Evolutionary conservation across 805 yeast genomes (phyloP).

Genomic region (Ogataea saltuana): DNA sequence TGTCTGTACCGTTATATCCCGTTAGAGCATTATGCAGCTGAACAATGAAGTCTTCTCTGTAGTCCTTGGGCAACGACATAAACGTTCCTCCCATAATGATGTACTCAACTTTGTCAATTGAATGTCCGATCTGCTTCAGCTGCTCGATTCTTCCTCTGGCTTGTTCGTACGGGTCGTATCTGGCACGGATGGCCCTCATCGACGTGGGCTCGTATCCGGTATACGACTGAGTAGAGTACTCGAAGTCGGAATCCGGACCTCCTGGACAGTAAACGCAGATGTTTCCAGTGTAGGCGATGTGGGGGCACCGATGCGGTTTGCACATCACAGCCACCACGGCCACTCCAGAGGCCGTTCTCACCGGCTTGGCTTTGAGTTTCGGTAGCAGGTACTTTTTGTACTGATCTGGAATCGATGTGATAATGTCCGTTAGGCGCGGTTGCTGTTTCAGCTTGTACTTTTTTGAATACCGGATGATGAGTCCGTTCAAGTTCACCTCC

Average conservation of each 20-base stretch:
- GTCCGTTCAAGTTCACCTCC: conserved; percentile 87
- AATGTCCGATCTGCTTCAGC: conserved; percentile 90
- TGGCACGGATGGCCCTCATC: conserved; percentile 98
- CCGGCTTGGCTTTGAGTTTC: conserved; percentile 96
- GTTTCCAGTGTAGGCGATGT: conserved; percentile 97
- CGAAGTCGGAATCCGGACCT: conserved; percentile 98
- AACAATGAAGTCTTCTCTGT: conserved; percentile 85
- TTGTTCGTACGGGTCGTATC: conserved; percentile 98
- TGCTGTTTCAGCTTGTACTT: conserved; percentile 89
- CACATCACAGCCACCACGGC: conserved; percentile 99
- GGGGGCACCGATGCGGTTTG: conserved; percentile 98
- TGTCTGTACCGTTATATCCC: conserved; percentile 82
- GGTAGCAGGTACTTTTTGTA: conserved; percentile 89
- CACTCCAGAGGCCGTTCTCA: conserved; percentile 96
- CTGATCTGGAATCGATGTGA: conserved; percentile 93
- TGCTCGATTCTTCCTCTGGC: conserved; percentile 98
- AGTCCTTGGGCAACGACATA: conserved; percentile 89
- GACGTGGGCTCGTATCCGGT: conserved; percentile 99
- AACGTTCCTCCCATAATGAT: conserved; percentile 99
- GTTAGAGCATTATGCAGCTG: conserved; percentile 93
- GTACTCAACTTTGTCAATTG: conserved; percentile 96
- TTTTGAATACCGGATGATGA: conserved; percentile 81
- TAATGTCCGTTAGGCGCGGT: conserved; percentile 93
- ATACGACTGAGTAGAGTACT: conserved; percentile 95
- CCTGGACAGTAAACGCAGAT: conserved; percentile 99